Evolutionary conservation across 2,329 filamentous ascomycete species (phyloP).

Genomic region (Diaporthe ampelina): DNA sequence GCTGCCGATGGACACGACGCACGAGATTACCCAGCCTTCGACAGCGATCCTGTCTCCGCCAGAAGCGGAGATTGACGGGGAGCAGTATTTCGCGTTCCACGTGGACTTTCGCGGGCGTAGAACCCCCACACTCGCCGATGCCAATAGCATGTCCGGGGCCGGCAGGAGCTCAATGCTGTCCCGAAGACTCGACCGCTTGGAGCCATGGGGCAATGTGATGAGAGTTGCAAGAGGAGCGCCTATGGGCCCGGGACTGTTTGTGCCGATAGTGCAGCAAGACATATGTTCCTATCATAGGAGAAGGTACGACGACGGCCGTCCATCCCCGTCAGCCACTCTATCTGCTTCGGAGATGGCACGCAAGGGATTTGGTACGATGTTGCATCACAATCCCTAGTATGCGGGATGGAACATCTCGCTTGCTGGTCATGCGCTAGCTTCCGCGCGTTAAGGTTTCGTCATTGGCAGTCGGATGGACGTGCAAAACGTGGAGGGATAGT

Average conservation of each 20-base stretch:
- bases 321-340: slow-evolving; percentile 4
- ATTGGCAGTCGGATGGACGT: slow-evolving; percentile 25
- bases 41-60: slow-evolving; percentile 3
- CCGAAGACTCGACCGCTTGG: slow-evolving; percentile 1
- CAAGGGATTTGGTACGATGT: slow-evolving; percentile 26
- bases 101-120: not conserved
- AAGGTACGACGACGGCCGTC: not conserved
- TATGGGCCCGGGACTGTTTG: not conserved
- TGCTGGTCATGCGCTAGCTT: slow-evolving; percentile 29
- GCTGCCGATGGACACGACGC: not conserved
- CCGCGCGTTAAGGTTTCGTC: slow-evolving; percentile 31
- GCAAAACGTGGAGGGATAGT: slow-evolving; percentile 20
- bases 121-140: not conserved
- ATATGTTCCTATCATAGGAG: slow-evolving; percentile 1
- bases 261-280: not conserved
- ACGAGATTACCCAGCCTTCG: not conserved
- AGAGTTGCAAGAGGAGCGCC: slow-evolving; percentile 10
- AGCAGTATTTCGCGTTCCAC: slow-evolving; percentile 16
- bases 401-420: slow-evolving; percentile 27
- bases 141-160: not conserved
- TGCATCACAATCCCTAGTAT: slow-evolving; percentile 30
- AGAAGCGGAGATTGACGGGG: slow-evolving; percentile 15
- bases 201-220: not conserved
- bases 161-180: not conserved
- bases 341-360: slow-evolving; percentile 23